Conservation (phyloP, 257 asterid species). For the Solanum tarapatanum region DNA sequence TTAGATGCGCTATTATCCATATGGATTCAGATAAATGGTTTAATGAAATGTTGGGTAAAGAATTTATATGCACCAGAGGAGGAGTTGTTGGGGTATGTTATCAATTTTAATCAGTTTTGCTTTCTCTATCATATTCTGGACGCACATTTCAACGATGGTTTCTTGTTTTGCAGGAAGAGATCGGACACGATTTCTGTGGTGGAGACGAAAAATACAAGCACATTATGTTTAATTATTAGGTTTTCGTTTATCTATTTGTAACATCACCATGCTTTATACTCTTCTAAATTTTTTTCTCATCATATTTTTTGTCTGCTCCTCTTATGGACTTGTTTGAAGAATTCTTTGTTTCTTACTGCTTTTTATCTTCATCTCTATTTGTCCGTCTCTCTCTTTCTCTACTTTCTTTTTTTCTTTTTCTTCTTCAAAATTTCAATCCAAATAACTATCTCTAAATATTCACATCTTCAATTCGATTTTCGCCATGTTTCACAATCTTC, state of each 20-base stretch:
- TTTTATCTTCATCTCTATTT: too few relatives aligned
- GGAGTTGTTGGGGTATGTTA: constrained; percentile 60
- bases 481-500: too few relatives aligned
- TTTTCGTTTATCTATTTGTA: not conserved
- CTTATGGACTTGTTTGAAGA: not conserved
- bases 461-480: too few relatives aligned
- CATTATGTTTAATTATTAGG: not conserved
- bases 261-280: not conserved
- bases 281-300: not conserved
- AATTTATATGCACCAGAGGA: constrained; percentile 46
- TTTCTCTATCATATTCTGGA: too few relatives aligned
- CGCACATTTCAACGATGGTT: not conserved
- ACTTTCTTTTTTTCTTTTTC: too few relatives aligned
- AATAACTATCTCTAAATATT: too few relatives aligned
- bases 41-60: constrained; percentile 54
- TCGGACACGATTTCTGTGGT: not conserved
- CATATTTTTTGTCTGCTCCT: not conserved
- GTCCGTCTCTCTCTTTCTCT: too few relatives aligned
- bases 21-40: constrained; percentile 43
- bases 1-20: constrained; percentile 69
- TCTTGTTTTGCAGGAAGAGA: not conserved
- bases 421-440: too few relatives aligned
- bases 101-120: too few relatives aligned
- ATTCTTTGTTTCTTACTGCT: not conserved
- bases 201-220: not conserved